Base-by-base conservation (phyloP, 495 filamentous ascomycete genomes). In the Aspergillus conjunctus region DNA sequence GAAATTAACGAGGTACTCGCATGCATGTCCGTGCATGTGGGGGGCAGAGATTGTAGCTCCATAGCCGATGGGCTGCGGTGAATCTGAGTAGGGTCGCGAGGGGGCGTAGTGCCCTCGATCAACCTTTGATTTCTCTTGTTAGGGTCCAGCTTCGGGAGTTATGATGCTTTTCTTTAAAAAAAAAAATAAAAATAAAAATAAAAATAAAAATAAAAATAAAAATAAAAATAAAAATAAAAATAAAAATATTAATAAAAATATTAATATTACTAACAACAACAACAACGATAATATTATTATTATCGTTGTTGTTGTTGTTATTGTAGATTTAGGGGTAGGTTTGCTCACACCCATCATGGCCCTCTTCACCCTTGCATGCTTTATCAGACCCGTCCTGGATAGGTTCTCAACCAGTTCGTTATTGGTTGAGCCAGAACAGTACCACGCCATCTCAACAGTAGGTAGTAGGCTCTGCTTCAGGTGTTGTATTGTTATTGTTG, bases 11-110 rank as follows among this genome's bases (percentile, higher is more conserved):
- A 91, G 80, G 26, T 85, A 80, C 72, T 91, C 87, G 53, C 83
- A 81, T 34, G 89, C 89, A 34, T 86, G 81, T 69, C 91, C 93
- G 77, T 98, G 94, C 91, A 98, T 98, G 81, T 98, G 94, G 17
- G 94, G 94, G 20, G 94, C 94, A 31, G 89, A 93, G 65, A 98
- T 98, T 54, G 95, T 98, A 54, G 94, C 94, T 15, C 71, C 65
- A 72, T 90, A 85, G 54, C 95, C 93, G 75, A 98, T 98, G 57
- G 84, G 68, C 73, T 98, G 93, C 9, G 94, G 94, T 22, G 87
- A 90, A 81, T 98, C 94, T 54, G 90, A 84, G 77, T 98, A 98
- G 1, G 94, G 84, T 49, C 84, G 82, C 18, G 86, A 83, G 5
- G 81, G 82, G 30, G 79, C 75, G 79, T 93, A 98, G 74, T 97